Percentiles rank a stretch among this genome's conserved stretches.
These are phyloP conservation scores for Paecilomyces dactylethromorphus DNA, from an alignment of 2,329 filamentous ascomycete species.

Conservation along the genomic window DNA sequence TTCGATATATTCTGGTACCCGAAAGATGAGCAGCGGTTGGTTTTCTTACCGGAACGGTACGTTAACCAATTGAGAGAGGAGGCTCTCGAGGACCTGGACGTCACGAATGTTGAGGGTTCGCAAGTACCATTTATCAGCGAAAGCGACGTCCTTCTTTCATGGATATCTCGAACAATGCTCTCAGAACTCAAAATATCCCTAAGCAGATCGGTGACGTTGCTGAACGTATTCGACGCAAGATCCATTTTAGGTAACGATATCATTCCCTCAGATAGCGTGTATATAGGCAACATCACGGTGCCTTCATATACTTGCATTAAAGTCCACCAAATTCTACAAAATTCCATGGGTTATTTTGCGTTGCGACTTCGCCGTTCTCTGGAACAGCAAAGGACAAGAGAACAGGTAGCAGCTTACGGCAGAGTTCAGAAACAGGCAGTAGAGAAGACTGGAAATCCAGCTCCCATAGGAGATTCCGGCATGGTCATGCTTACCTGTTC, in stretches of 20 bases:
- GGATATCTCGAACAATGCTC: conserved; percentile 27
- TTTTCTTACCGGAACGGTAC: conserved; percentile 33
- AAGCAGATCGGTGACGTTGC: neutral
- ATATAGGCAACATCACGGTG: too few species aligned
- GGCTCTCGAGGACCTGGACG: conserved; percentile 6
- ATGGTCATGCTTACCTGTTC: conserved; percentile 28
- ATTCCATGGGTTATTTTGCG: conserved; percentile 8
- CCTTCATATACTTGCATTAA: neutral
- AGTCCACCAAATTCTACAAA: conserved; percentile 3
- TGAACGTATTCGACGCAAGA: neutral
- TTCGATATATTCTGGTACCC: conserved; percentile 27
- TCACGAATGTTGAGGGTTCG: conserved; percentile 1
- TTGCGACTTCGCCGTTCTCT: conserved; percentile 9
- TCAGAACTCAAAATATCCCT: conserved; percentile 17
- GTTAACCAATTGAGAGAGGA: conserved; percentile 21
- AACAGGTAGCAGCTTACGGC: conserved; percentile 12
- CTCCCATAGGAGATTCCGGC: conserved; percentile 25
- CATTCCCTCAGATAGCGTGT: too few species aligned
- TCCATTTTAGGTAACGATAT: neutral
- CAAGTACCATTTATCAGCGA: conserved; percentile 38
- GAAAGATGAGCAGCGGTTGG: conserved; percentile 30
- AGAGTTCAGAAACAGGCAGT: conserved; percentile 4
- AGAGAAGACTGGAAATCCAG: conserved; percentile 13
- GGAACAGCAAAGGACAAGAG: conserved; percentile 9
- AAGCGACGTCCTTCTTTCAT: conserved; percentile 41